Evolutionary conservation across 2,329 filamentous ascomycete genomes (phyloP), one percentile per base, ranked within the genome.

Genomic region (Fusarium veterinarium): DNA sequence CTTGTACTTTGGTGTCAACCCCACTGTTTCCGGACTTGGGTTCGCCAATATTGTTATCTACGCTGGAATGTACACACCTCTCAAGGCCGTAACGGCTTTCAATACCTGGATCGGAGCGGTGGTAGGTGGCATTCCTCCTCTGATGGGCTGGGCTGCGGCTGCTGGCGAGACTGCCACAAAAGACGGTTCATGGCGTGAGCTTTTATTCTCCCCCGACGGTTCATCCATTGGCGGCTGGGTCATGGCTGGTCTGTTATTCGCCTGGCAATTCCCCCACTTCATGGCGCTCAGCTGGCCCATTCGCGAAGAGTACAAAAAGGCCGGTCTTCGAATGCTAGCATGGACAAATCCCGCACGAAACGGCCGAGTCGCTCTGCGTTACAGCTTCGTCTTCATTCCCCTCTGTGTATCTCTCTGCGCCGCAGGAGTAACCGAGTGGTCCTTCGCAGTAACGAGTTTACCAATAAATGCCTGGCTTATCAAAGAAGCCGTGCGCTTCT

Each of bases 181-280:
- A 28, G 90, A 91, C 73, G 92, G 92, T 35, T 91, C 90, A 16
- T 96, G 93, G 91, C 87, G 88, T 53, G 94, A 96, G 79, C 87
- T 97, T 42, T 85, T 97, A 1, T 89, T 97, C 63, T 91, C 87
- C 1, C 77, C 79, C 17, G 88, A 90, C 74, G 93, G 77, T 80
- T 91, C 80, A 78, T 90, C 81, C 31, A 83, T 91, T 16, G 96
- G 96, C 9, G 96, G 95, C 8, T 99, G 96, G 96, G 84, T 98
- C 2, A 85, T 98, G 19, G 95, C 94, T 2, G 90, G 88, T 0
- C 84, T 98, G 11, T 86, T 99, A 9, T 97, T 97, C 75, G 92
- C 95, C 17, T 99, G 96, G 96, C 95, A 99, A 80, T 98, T 99
- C 79, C 95, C 96, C 6, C 96, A 99, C 83, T 99, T 99, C 85